Percentiles rank a stretch among this genome's conserved stretches.
These are phyloP conservation scores for Hondaea fermentalgiana DNA, from an alignment of 108 stramenopile species.

Conservation along the genomic window DNA sequence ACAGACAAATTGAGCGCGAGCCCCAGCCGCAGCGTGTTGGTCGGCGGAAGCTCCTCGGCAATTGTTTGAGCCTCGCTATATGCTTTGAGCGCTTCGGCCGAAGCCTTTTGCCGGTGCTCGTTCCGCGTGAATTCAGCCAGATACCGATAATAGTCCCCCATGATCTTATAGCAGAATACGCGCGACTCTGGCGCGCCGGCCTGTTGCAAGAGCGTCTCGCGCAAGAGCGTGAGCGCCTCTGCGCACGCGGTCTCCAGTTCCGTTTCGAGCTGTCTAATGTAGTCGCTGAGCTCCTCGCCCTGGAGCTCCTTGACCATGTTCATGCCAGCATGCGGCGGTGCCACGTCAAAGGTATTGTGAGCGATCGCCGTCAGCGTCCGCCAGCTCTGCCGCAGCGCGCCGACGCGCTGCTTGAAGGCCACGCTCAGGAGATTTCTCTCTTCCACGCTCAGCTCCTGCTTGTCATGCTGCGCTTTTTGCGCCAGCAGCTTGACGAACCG, in stretches of 20 bases:
- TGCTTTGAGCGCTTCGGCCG: constrained; percentile 82
- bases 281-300: constrained; percentile 79
- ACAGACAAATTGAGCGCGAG: constrained; percentile 98
- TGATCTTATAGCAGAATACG: constrained; percentile 99
- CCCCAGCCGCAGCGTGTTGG: constrained; percentile 97
- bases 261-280: constrained; percentile 82
- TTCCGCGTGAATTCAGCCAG: constrained; percentile 81
- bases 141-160: constrained; percentile 98
- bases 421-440: constrained; percentile 96
- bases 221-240: constrained; percentile 90
- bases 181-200: constrained; percentile 91
- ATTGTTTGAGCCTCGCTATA: constrained; percentile 89
- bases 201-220: constrained; percentile 91
- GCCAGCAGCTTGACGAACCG: background rate
- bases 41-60: constrained; percentile 91
- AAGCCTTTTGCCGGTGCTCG: constrained; percentile 72
- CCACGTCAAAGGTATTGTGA: constrained; percentile 70
- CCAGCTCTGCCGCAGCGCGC: constrained; percentile 94
- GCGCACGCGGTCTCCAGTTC: constrained; percentile 94
- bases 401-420: constrained; percentile 90
- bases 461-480: constrained; percentile 71
- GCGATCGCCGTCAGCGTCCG: constrained; percentile 94
- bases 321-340: background rate
- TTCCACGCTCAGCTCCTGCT: constrained; percentile 97
- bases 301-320: constrained; percentile 64